Evolutionary conservation across 2,329 filamentous ascomycete genomes (phyloP), one percentile per base, ranked within the genome.

Genomic region (Aspergillus caelatus): DNA sequence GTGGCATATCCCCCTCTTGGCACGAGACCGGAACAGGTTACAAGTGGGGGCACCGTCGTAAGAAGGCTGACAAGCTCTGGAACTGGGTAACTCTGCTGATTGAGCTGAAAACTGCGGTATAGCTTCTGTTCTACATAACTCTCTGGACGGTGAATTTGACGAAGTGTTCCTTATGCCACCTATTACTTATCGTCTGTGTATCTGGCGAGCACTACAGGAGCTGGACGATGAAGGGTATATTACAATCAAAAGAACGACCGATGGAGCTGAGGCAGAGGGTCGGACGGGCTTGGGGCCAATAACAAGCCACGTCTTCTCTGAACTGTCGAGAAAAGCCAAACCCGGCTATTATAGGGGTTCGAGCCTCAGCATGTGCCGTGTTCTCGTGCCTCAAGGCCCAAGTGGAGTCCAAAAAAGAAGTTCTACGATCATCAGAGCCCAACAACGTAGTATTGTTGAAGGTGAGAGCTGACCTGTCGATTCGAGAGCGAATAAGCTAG

Each of bases 201-300:
- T 57, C 26, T 43, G 23, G 36, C 46, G 43, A 12, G 32, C 12
- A 14, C 32, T 14, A 4, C 32, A 34, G 32, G n/a, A 50, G 7
- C 21, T 61, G 9, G 59, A 61, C 8, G 41, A 57, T 4, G 32
- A 57, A 21, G 59, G 59, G 7, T 50, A 30, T 36, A 61, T 30
- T 7, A 14, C 50, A 12, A n/a, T 61, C 5, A 50, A 9, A 2
- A 39, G 21, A 19, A 28, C 7, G 2, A 28, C 39, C 10, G 21
- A 36, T 3, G 52, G 30, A 12, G 11, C 50, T 36, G 28, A 56
- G 34, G 14, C 14, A 45, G 12, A 26, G 7, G 41, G 26, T 26
- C 48, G 12, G 32, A 34, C 11, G 41, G 14, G 19, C 46, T 30
- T 26, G 6, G 12, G 5, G 23, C 14, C 34, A 39, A 8, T 39